Percentiles rank a stretch among this genome's conserved stretches.
phyloP scores from a whole-genome alignment of 352 stramenopile species.

The Globisporangium cystogenes region DNA sequence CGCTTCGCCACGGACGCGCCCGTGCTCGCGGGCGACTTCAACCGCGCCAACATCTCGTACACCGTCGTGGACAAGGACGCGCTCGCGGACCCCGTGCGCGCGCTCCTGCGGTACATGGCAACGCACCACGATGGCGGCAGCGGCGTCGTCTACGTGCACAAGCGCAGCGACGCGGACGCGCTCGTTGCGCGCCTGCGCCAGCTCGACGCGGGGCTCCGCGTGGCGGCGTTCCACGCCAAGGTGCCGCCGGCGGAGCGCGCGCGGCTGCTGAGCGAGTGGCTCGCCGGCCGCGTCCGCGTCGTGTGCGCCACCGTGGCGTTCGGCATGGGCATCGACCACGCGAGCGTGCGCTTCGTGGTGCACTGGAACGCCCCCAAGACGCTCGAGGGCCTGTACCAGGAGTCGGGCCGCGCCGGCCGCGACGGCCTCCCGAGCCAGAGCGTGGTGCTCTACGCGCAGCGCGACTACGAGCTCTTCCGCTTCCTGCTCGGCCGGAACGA shows the following conservation, averaged over 20 bases:
- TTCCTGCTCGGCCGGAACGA: constrained; percentile 37
- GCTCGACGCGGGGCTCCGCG: constrained; percentile 15
- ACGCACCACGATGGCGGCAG: constrained; percentile 24
- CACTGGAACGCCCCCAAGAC: constrained; percentile 87
- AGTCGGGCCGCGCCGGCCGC: constrained; percentile 92
- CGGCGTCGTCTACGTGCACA: constrained; percentile 54
- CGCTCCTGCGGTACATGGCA: constrained; percentile 35
- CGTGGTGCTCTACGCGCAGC: constrained; percentile 70
- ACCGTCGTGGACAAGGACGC: constrained; percentile 41
- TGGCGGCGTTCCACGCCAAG: constrained; percentile 53
- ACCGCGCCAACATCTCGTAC: constrained; percentile 57
- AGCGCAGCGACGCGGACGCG: constrained; percentile 42
- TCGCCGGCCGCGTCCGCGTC: constrained; percentile 46
- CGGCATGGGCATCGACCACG: constrained; percentile 91
- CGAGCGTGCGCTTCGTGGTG: constrained; percentile 87
- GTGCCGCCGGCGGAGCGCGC: constrained; percentile 31
- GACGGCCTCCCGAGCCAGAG: constrained; percentile 88
- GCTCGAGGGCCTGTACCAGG: constrained; percentile 96
- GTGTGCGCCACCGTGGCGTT: constrained; percentile 93
- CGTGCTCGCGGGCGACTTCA: constrained; percentile 48
- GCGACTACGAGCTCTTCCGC: constrained; percentile 42
- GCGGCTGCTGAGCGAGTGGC: constrained; percentile 39
- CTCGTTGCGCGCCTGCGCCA: constrained; percentile 28
- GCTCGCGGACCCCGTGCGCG: constrained; percentile 32
- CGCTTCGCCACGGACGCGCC: constrained; percentile 25